Evolutionary conservation across 352 stramenopile species (phyloP).

Genomic region (Globisporangium mamillatum): DNA sequence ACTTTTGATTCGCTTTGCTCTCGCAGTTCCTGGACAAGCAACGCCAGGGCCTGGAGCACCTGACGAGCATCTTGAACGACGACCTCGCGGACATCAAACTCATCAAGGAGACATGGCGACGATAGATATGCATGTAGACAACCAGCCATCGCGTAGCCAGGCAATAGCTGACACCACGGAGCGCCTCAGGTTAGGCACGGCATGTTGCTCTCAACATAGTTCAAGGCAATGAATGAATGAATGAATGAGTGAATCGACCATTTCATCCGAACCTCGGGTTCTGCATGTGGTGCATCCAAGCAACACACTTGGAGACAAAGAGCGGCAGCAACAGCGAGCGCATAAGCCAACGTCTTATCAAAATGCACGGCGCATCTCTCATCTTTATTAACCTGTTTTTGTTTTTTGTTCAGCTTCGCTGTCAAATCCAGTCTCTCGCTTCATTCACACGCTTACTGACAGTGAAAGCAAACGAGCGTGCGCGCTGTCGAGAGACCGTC

Average conservation of each 20-base stretch:
- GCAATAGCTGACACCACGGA: background rate
- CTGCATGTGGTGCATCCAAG: too few relatives aligned
- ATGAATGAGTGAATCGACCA: background rate
- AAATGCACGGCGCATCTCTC: constrained; percentile 11
- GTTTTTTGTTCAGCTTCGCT: background rate
- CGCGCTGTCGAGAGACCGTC: background rate
- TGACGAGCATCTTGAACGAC: constrained; percentile 82
- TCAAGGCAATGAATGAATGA: background rate
- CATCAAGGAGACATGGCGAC: constrained; percentile 82
- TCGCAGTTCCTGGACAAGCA: constrained; percentile 82
- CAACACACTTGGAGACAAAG: background rate
- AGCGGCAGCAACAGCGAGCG: background rate
- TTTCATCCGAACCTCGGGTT: background rate
- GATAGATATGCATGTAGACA: constrained; percentile 32
- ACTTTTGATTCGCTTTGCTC: constrained; percentile 14
- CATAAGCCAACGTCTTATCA: background rate
- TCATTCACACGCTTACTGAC: background rate
- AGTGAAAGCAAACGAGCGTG: background rate
- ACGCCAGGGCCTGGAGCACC: constrained; percentile 76
- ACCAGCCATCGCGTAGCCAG: background rate
- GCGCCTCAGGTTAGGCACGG: background rate
- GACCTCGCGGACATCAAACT: constrained; percentile 85
- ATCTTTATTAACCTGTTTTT: constrained; percentile 11
- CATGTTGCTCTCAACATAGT: background rate
- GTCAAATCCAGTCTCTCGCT: background rate